Percentiles rank a stretch among this genome's conserved stretches.
phyloP scores from a whole-genome alignment of 2,329 filamentous ascomycete species.

The Paracoccidioides brasiliensis region DNA sequence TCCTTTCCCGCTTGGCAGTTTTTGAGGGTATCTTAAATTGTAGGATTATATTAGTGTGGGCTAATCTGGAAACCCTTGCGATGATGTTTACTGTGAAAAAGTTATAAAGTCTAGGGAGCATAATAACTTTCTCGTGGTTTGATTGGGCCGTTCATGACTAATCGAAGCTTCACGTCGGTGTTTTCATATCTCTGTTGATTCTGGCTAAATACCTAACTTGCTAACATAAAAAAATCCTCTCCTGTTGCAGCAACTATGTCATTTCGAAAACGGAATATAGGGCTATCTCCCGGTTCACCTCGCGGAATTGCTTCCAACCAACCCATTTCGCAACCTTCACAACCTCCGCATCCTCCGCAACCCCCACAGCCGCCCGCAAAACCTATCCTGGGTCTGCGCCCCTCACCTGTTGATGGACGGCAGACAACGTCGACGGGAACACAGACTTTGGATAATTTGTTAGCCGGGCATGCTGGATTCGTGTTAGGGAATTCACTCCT shows the following conservation, averaged over 20 bases:
- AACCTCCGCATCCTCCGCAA: background rate
- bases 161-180: background rate
- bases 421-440: constrained; percentile 86
- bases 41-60: background rate
- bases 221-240: background rate
- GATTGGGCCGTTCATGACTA: background rate
- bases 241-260: constrained; percentile 38
- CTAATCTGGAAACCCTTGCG: background rate
- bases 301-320: constrained; percentile 21
- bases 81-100: background rate
- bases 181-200: too few species aligned
- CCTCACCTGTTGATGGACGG: constrained; percentile 79
- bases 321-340: constrained; percentile 10
- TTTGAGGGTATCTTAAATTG: background rate
- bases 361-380: constrained; percentile 15
- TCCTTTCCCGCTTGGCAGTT: background rate
- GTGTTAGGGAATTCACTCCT: constrained; percentile 69
- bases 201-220: too few species aligned
- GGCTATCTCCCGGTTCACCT: constrained; percentile 33
- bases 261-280: constrained; percentile 55
- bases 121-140: background rate
- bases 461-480: constrained; percentile 77
- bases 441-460: constrained; percentile 65
- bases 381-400: constrained; percentile 48
- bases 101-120: background rate